Evolutionary conservation across 441 rosid species (phyloP), one percentile per base, ranked within the genome.

Genomic region (Croton laevigatus): DNA sequence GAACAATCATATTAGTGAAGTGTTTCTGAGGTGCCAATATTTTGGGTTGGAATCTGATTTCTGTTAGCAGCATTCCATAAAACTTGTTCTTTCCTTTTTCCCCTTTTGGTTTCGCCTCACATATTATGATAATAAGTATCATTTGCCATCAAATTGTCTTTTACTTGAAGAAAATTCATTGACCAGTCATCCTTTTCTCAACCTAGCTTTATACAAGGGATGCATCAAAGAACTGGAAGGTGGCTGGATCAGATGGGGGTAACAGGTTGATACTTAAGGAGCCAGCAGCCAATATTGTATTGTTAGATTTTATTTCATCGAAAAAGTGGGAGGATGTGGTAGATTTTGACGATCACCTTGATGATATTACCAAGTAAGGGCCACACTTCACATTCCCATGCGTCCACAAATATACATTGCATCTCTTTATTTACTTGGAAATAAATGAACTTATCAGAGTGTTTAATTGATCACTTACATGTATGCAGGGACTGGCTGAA

Each of bases 301-400:
- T 95, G 55, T 72, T 76, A 59, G 99, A 93, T 82, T 88, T 81
- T 77, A 86, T 95, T 72, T 79, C 90, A 45, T 84, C 94, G 8
- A 85, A 77, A 76, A 95, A 93, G 81, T 91, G 96, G 94, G 88
- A 85, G 76, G 88, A 85, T 77, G 77, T 95, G 61, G 87, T 88
- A 23, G 98, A 95, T 80, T 83, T 95, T 72, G 96, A 93, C 70
- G 98, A 93, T 68, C 99, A 93, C 83, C 97, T 95, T 44, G 99
- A 92, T 65, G 91, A 92, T 78, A 76, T 93, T 51, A 87, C 88
- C 84, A 89, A 83, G 99, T 92, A 88, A 83, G 93, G 40, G 23
- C 6, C 32, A 1, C 32, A 27, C 1, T 27, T 27, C 32, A 1
- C 32, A 27, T 27, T 27, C 32, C 32, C 32, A 27, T 27, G 32